Conservation (phyloP, 257 asterid species). For the Solanum dulcamara region DNA sequence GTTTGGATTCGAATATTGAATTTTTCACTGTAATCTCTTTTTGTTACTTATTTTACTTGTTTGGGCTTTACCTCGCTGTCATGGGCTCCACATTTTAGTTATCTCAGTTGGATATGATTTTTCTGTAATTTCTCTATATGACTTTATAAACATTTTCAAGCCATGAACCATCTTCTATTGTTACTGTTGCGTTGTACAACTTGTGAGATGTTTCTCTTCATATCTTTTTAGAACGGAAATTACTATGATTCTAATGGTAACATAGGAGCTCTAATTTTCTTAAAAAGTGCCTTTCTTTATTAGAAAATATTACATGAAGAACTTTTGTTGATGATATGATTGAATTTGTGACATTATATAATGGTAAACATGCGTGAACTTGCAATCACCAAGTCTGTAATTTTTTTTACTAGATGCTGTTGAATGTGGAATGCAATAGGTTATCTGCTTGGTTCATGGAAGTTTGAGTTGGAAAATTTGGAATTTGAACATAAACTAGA, state of each 20-base stretch:
- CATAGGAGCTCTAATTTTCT: not conserved
- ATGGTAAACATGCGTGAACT: not conserved
- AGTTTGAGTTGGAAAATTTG: not conserved
- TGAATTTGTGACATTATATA: not conserved
- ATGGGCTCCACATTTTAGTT: not conserved
- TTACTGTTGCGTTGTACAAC: not conserved
- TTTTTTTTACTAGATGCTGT: not conserved
- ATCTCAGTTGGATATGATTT: not conserved
- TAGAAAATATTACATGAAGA: not conserved
- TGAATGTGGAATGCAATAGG: not conserved
- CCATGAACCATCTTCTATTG: not conserved
- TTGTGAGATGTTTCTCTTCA: not conserved
- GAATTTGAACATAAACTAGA: not conserved
- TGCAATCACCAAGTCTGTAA: not conserved
- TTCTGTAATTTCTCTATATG: not conserved
- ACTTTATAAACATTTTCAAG: not conserved
- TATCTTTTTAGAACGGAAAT: not conserved
- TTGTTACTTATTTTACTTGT: not conserved
- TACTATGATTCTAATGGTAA: not conserved
- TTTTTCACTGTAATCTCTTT: not conserved
- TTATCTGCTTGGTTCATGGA: not conserved
- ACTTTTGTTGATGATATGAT: not conserved
- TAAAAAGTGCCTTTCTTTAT: not conserved
- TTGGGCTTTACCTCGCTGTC: not conserved
- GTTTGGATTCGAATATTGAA: slow-evolving; percentile 8